Evolutionary conservation across 768 basidiomycete species (phyloP).

Genomic region (Mycena pura): DNA sequence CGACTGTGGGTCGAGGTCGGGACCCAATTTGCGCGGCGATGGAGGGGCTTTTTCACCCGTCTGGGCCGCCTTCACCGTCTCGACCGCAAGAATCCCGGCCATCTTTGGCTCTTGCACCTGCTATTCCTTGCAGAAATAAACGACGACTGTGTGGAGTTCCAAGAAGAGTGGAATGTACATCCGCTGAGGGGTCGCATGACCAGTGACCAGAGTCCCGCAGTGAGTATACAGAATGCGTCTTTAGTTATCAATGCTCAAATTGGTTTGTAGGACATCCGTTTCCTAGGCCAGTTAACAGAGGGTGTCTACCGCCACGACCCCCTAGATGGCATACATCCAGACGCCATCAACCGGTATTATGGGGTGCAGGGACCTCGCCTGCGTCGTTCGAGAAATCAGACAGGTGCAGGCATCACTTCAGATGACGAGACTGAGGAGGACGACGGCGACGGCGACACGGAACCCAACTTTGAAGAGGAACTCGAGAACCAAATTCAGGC

Average conservation of each 20-base stretch:
- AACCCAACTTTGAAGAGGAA: background rate
- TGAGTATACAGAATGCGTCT: background rate
- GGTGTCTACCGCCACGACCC: background rate
- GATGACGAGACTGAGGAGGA: background rate
- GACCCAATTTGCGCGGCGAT: background rate
- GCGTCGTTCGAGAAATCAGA: background rate
- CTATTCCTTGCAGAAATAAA: slow-evolving; percentile 40
- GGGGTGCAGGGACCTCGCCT: background rate
- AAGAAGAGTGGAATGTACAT: slow-evolving; percentile 40
- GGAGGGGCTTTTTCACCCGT: background rate
- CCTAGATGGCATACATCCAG: background rate
- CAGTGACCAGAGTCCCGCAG: slow-evolving; percentile 7
- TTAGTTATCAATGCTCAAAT: background rate
- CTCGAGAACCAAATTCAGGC: background rate
- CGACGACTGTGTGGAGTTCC: slow-evolving; percentile 34
- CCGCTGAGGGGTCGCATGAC: slow-evolving; percentile 29
- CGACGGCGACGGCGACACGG: background rate
- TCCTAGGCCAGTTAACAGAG: background rate
- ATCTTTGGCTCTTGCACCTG: background rate
- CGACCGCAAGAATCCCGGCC: background rate
- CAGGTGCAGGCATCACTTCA: background rate
- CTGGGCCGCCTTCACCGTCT: background rate
- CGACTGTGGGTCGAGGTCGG: background rate
- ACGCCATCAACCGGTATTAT: slow-evolving; percentile 6
- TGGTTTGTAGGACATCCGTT: background rate